Conservation (phyloP, 1,284 basidiomycete genomes). For the Cryptococcus sp. region DNA sequence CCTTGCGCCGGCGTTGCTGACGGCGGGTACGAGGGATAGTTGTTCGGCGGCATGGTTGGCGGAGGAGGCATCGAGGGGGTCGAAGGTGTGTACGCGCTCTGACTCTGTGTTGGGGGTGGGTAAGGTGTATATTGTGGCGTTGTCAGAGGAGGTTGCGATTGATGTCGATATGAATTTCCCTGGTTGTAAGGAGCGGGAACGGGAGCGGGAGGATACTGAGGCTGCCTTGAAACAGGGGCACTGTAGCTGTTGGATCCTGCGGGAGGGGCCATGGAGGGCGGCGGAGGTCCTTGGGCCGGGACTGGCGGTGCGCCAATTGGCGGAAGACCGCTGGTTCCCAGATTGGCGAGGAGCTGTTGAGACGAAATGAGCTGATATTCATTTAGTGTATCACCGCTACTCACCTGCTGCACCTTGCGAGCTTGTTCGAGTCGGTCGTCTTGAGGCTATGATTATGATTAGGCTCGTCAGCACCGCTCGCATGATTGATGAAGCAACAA, state of each 20-base stretch:
- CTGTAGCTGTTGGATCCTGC: background rate
- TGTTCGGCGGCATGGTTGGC: background rate
- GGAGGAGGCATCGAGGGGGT: constrained; percentile 1
- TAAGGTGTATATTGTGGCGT: background rate
- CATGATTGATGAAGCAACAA: constrained; percentile 6
- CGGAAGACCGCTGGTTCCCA: background rate
- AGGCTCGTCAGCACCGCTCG: background rate
- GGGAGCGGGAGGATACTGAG: constrained; percentile 2
- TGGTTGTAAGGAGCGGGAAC: background rate
- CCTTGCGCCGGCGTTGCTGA: background rate
- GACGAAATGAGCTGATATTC: background rate
- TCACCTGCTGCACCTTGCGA: constrained; percentile 38
- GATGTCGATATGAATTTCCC: background rate
- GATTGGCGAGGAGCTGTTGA: constrained; percentile 1
- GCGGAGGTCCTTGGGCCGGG: constrained; percentile 1
- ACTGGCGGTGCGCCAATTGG: constrained; percentile 3
- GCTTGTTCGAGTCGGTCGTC: constrained; percentile 43
- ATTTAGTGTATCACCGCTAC: background rate
- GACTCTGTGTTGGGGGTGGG: background rate
- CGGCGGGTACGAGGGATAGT: background rate
- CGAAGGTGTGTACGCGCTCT: background rate
- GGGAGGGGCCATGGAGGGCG: background rate
- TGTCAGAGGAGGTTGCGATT: background rate
- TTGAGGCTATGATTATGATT: constrained; percentile 10
- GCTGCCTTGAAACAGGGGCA: background rate